Conservation (phyloP, 2,329 filamentous ascomycete species). For the Magnaporthiopsis incrustans region DNA sequence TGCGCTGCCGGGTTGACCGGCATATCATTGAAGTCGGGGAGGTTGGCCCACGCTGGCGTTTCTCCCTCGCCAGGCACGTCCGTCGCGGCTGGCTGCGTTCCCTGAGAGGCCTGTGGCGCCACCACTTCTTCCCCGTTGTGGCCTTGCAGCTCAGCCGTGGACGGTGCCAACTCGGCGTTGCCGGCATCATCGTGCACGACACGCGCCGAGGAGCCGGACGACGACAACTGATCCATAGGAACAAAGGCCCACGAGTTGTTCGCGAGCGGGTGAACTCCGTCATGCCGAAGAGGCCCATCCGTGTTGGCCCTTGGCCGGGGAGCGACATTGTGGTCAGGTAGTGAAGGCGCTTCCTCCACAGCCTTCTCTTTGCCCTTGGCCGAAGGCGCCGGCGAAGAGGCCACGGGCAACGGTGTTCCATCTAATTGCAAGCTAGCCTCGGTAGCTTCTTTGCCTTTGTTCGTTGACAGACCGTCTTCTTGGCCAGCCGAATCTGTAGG, state of each 20-base stretch:
- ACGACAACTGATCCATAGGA: constrained; percentile 18
- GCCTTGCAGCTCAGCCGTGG: not conserved
- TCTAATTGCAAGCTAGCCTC: not conserved
- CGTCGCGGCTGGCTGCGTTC: not conserved
- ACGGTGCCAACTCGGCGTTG: not conserved
- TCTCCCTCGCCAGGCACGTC: not conserved
- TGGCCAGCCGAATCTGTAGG: constrained; percentile 1
- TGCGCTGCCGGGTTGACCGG: not conserved
- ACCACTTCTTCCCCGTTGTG: not conserved
- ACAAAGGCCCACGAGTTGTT: constrained; percentile 56
- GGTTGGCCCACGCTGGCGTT: constrained; percentile 3
- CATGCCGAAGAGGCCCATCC: constrained; percentile 41
- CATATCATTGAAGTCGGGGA: constrained; percentile 8
- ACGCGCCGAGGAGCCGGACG: constrained; percentile 12
- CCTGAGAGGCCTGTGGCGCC: not conserved
- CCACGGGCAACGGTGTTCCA: not conserved
- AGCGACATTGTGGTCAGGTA: not conserved
- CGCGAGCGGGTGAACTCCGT: constrained; percentile 42
- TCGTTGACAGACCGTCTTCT: constrained; percentile 10
- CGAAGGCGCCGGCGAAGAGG: too few species aligned
- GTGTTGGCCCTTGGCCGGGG: constrained; percentile 45
- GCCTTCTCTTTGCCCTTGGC: not conserved
- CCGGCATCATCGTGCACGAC: not conserved
- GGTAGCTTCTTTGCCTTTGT: constrained; percentile 15
- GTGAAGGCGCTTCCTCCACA: constrained; percentile 2